phyloP scores from a whole-genome alignment of 2,329 filamentous ascomycete genomes.

The Capronia americana region DNA sequence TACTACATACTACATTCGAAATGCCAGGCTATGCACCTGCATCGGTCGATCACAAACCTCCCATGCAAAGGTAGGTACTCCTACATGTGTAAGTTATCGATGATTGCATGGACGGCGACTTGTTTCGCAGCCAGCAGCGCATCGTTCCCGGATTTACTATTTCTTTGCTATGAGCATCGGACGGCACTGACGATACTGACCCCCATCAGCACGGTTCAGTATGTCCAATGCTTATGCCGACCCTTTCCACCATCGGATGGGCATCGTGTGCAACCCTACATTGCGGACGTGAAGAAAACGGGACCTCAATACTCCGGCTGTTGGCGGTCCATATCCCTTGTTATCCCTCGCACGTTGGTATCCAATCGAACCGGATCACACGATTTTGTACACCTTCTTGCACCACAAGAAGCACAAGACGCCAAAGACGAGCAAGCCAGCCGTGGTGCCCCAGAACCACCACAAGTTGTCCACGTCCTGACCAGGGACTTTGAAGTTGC shows the following conservation, averaged over 20 bases:
- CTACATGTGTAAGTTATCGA: background rate
- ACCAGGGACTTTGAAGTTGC: conserved; percentile 90
- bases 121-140: background rate
- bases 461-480: conserved; percentile 79
- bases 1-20: no score
- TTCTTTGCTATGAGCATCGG: background rate
- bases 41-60: no score
- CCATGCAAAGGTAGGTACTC: no score
- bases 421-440: conserved; percentile 78
- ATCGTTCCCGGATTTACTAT: background rate
- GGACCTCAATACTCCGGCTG: background rate
- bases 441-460: conserved; percentile 79
- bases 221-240: background rate
- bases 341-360: background rate
- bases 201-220: background rate
- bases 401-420: conserved; percentile 79
- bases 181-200: background rate
- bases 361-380: conserved; percentile 44
- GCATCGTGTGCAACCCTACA: background rate
- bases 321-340: background rate
- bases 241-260: background rate
- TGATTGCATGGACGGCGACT: background rate
- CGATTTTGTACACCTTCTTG: conserved; percentile 82
- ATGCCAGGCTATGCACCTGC: no score
- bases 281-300: background rate